phyloP scores from a whole-genome alignment of 192 early-diverging fungal genomes.

The Kickxella alabastrina region DNA sequence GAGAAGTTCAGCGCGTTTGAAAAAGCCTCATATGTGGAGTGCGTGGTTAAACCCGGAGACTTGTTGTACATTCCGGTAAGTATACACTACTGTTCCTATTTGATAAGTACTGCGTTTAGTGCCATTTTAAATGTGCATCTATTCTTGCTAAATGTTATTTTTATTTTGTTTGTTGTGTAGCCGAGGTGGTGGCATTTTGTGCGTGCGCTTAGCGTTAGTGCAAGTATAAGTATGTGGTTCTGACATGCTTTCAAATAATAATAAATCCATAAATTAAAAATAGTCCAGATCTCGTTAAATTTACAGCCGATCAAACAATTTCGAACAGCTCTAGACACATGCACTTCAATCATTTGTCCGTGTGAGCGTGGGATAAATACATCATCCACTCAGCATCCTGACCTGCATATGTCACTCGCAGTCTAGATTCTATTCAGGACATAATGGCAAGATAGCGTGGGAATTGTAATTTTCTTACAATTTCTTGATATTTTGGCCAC shows the following conservation, averaged over 20 bases:
- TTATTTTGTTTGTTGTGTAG: conserved; percentile 26
- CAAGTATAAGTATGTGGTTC: conserved; percentile 91
- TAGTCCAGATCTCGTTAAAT: no score
- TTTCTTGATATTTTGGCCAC: no score
- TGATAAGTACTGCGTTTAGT: neutral
- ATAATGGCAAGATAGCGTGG: no score
- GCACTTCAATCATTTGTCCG: no score
- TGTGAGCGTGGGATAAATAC: no score
- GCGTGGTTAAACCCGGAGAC: conserved; percentile 70
- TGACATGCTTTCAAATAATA: conserved; percentile 19
- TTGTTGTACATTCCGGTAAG: conserved; percentile 83
- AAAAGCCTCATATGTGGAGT: conserved; percentile 61
- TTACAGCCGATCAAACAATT: no score
- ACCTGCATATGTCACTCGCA: no score
- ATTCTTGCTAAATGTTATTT: conserved; percentile 1
- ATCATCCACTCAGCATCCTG: no score
- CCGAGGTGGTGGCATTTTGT: conserved; percentile 92
- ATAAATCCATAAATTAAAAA: no score
- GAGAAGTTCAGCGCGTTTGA: conserved; percentile 55
- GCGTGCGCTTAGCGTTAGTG: conserved; percentile 65
- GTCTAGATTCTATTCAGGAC: neutral
- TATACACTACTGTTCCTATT: neutral
- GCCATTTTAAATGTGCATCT: neutral
- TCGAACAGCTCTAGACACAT: no score
- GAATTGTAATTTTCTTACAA: no score